A percentile compares a stretch with the other conserved stretches of the same genome.
Conservation (phyloP, 768 basidiomycete species). For the Artomyces pyxidatus region DNA sequence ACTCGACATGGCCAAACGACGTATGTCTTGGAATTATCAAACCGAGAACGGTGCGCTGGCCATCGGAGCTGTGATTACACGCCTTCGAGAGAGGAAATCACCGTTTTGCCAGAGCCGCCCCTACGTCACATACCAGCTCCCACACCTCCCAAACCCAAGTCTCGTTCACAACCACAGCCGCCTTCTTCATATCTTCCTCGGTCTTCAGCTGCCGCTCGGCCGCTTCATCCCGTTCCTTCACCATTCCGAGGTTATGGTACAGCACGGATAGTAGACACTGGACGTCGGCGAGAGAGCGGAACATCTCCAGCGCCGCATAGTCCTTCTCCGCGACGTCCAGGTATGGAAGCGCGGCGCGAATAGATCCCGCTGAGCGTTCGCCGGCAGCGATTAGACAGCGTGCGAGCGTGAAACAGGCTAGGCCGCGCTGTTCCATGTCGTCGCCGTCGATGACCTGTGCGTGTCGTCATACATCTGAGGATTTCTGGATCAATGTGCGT, state of each 20-base stretch:
- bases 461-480: too few species aligned
- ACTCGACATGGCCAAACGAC: too few species aligned
- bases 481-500: too few species aligned
- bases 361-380: conserved; percentile 26
- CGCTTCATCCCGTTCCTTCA: conserved; percentile 44
- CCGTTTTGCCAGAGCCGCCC: conserved; percentile 41
- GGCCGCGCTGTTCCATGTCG: conserved; percentile 69
- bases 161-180: conserved; percentile 40
- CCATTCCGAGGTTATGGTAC: conserved; percentile 60
- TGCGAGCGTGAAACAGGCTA: conserved; percentile 65
- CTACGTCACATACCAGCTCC: conserved; percentile 50
- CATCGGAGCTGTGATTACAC: too few species aligned
- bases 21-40: too few species aligned
- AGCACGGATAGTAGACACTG: conserved; percentile 66
- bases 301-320: conserved; percentile 51
- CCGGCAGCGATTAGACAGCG: conserved; percentile 64
- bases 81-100: conserved; percentile 10
- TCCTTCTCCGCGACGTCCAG: conserved; percentile 60
- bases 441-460: conserved; percentile 58
- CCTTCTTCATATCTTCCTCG: conserved; percentile 29
- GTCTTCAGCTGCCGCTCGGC: conserved; percentile 42
- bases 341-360: conserved; percentile 53
- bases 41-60: too few species aligned
- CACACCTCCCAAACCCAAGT: conserved; percentile 47
- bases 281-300: conserved; percentile 53